A percentile compares a stretch with the other conserved stretches of the same genome.
Conservation (phyloP, 2,329 filamentous ascomycete genomes). For the Aspergillus bombycis region DNA sequence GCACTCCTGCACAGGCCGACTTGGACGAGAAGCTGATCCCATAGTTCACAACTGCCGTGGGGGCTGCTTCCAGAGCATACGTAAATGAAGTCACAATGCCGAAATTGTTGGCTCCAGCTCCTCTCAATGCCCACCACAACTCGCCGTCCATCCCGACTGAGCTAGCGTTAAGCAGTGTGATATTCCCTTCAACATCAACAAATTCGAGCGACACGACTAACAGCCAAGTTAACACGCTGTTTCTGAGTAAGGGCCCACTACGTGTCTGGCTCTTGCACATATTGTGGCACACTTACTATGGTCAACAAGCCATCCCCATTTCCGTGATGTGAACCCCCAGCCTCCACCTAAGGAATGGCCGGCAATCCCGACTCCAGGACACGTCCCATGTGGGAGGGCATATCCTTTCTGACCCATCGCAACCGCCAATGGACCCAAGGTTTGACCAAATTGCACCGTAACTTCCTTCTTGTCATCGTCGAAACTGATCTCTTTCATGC, state of each 20-base stretch:
- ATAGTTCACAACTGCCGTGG: constrained; percentile 9
- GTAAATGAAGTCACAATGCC: constrained; percentile 12
- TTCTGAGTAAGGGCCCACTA: no score
- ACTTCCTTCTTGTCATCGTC: neutral
- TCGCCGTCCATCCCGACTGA: constrained; percentile 1
- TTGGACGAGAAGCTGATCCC: constrained; percentile 7
- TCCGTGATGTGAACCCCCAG: constrained; percentile 8
- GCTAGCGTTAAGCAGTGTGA: constrained; percentile 4
- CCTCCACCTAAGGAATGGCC: constrained; percentile 11
- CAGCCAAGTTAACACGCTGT: neutral
- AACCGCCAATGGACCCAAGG: constrained; percentile 4
- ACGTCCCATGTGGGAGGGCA: constrained; percentile 13
- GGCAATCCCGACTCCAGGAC: constrained; percentile 9
- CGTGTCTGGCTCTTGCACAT: neutral
- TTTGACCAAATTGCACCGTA: constrained; percentile 8
- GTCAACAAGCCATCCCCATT: constrained; percentile 16
- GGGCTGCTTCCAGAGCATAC: constrained; percentile 5
- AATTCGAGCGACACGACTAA: constrained; percentile 8
- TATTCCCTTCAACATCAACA: constrained; percentile 2
- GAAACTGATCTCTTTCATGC: constrained; percentile 5
- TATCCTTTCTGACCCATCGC: constrained; percentile 9
- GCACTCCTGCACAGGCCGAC: constrained; percentile 9
- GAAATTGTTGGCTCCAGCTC: constrained; percentile 14
- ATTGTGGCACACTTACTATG: constrained; percentile 1
- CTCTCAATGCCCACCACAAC: constrained; percentile 14